Conservation (phyloP, 805 yeast genomes). For the Saccharomycopsis sp. region DNA sequence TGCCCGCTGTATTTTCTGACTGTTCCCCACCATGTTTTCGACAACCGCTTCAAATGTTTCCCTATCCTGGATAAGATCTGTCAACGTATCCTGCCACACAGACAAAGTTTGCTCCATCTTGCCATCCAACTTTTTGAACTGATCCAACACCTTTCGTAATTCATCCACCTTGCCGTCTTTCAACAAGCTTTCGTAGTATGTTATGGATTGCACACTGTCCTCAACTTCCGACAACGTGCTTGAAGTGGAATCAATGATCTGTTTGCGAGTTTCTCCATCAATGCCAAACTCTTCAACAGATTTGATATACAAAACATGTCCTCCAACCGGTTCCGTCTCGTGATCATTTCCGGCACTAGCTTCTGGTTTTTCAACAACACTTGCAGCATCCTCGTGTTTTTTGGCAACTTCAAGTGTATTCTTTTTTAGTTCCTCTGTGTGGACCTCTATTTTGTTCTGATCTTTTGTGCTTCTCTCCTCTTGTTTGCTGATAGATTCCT, state of each 20-base stretch:
- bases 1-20: conserved; percentile 64
- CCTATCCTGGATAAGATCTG: conserved; percentile 51
- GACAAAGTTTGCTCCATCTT: conserved; percentile 32
- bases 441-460: no score
- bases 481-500: no score
- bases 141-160: conserved; percentile 30
- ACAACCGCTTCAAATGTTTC: conserved; percentile 78
- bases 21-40: conserved; percentile 82
- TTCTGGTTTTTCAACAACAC: no score
- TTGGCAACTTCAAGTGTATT: neutral
- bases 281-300: neutral
- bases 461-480: no score
- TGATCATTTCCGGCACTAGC: neutral
- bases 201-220: conserved; percentile 19
- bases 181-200: conserved; percentile 28
- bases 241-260: conserved; percentile 24
- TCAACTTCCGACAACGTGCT: conserved; percentile 21
- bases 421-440: neutral
- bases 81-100: conserved; percentile 45
- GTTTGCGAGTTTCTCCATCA: conserved; percentile 6
- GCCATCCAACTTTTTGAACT: conserved; percentile 29
- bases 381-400: neutral
- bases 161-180: conserved; percentile 30
- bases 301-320: neutral
- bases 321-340: conserved; percentile 17